Evolutionary conservation across 148 eudicot species (phyloP), one percentile per base, ranked within the genome.

Genomic region (Vaccinium myrtillus): DNA sequence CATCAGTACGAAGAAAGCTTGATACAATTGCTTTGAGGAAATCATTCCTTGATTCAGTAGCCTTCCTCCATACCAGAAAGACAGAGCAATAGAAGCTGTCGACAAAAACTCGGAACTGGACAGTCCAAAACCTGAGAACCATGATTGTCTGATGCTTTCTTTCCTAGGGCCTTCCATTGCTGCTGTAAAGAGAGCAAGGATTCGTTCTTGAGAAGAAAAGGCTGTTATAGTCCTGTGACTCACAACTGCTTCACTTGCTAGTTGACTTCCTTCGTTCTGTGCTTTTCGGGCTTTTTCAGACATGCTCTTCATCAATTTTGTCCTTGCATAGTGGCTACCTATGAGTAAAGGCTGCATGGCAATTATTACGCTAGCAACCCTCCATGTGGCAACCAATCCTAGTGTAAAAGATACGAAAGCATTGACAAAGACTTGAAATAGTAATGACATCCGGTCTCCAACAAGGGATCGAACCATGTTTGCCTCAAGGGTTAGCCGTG

Each of bases 1-100:
- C 89, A 87, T 89, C 82, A 87, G 77, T 23, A 87, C 74, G 53
- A 87, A 83, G 84, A 89, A 89, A 15, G 78, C 87, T 54, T 83
- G 80, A 54, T 87, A 87, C n/a, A 89, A 74, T 13, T 86, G 67
- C 74, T 87, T 82, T 30, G 86, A 55, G n/a, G 46, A 25, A 21
- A 89, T 16, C 13, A 75, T 15, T 39, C 86, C 87, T 49, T 82
- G 48, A 16, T 30, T 73, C 81, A 87, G 81, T 9, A 87, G 85
- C 49, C 61, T 78, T 48, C 89, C 89, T 12, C 91, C 91, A 51
- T 87, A 89, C 88, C 88, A 89, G 50, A 67, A 89, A 14, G 87
- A 75, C 63, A 89, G 3, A 32, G 89, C 87, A 18, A 84, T 75
- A 5, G 85, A 48, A 23, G 86, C 75, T n/a, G 86, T 63, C 0